phyloP scores from a whole-genome alignment of 2,329 filamentous ascomycete genomes.

The Fusarium nurragi region DNA sequence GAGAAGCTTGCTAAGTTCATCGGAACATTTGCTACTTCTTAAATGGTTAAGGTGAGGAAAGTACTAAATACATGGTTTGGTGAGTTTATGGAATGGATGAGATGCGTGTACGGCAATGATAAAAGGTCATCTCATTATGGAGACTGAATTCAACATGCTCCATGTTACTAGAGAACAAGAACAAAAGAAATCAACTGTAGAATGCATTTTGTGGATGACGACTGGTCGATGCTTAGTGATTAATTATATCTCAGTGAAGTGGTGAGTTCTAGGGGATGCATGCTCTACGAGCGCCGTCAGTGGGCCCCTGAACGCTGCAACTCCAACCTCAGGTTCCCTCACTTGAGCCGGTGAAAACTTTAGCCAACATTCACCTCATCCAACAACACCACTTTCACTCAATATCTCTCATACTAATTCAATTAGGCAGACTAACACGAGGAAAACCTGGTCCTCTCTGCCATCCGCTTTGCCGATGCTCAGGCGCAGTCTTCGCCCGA shows the following conservation, averaged over 20 bases:
- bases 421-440: neutral
- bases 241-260: neutral
- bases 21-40: slow-evolving; percentile 56
- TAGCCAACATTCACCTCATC: neutral
- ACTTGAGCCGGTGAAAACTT: slow-evolving; percentile 8
- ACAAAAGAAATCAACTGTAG: neutral
- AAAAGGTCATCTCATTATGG: slow-evolving; percentile 15
- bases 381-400: neutral
- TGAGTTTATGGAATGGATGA: neutral
- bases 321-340: slow-evolving; percentile 5
- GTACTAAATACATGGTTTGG: neutral
- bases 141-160: slow-evolving; percentile 41
- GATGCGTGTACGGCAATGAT: neutral
- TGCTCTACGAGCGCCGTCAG: neutral
- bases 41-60: neutral
- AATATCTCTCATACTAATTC: neutral
- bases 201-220: neutral
- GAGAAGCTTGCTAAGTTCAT: slow-evolving; percentile 75
- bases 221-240: neutral
- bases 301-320: slow-evolving; percentile 10
- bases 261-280: neutral
- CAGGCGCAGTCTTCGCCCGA: slow-evolving; percentile 34
- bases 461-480: slow-evolving; percentile 35
- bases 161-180: neutral
- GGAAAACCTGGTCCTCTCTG: neutral